Conservation (phyloP, 106 monocot genomes). For the Cymbidium sinense region DNA sequence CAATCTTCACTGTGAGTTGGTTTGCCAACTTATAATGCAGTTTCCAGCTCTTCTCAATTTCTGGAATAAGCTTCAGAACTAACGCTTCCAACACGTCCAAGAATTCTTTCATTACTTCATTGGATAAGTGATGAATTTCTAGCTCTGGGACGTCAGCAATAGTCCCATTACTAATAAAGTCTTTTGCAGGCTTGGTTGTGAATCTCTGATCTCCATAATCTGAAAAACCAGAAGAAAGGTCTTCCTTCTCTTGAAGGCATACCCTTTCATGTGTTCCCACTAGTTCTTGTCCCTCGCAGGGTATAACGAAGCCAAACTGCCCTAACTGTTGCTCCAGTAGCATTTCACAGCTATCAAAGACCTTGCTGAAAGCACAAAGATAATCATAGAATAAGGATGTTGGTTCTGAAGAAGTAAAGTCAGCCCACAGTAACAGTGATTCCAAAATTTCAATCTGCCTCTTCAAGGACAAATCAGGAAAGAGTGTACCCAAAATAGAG, state of each 20-base stretch:
- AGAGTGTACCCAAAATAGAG: slow-evolving; percentile 63
- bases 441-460: slow-evolving; percentile 58
- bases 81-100: slow-evolving; percentile 34
- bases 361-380: slow-evolving; percentile 57
- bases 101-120: slow-evolving; percentile 41
- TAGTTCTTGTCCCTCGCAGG: slow-evolving; percentile 8
- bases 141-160: slow-evolving; percentile 2
- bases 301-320: slow-evolving; percentile 32
- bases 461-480: slow-evolving; percentile 56
- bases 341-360: slow-evolving; percentile 48
- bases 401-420: slow-evolving; percentile 55
- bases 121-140: slow-evolving; percentile 15
- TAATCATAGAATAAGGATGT: slow-evolving; percentile 49
- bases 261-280: slow-evolving; percentile 1
- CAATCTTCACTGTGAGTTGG: slow-evolving; percentile 34
- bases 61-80: slow-evolving; percentile 49
- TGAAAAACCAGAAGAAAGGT: slow-evolving; percentile 3
- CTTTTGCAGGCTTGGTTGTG: not conserved
- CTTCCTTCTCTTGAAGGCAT: slow-evolving; percentile 15
- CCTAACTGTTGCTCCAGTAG: slow-evolving; percentile 37
- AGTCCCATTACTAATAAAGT: slow-evolving; percentile 2
- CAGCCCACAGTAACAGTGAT: slow-evolving; percentile 45
- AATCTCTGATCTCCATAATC: slow-evolving; percentile 2
- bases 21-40: slow-evolving; percentile 56
- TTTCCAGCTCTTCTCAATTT: slow-evolving; percentile 68